A percentile compares a stretch with the other conserved stretches of the same genome.
phyloP scores from a whole-genome alignment of 108 stramenopile genomes.

The Parietichytrium sp. region DNA sequence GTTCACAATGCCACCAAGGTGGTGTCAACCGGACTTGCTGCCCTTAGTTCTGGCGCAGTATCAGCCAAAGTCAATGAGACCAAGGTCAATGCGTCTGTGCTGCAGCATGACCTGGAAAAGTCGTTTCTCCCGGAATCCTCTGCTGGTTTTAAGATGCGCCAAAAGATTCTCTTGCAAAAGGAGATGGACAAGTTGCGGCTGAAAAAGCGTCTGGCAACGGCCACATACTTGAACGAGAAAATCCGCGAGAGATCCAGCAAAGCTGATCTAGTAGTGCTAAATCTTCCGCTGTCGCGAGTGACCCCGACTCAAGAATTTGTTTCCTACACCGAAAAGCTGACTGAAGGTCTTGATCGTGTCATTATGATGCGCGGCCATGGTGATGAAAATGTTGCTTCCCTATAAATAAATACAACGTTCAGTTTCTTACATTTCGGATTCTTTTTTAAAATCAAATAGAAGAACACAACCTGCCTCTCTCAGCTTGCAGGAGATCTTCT shows the following conservation, averaged over 20 bases:
- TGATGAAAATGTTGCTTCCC: conserved; percentile 50
- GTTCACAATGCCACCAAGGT: too few relatives aligned
- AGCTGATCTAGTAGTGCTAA: conserved; percentile 73
- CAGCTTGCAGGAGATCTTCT: too few relatives aligned
- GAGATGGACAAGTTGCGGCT: not conserved
- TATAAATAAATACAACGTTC: conserved; percentile 65
- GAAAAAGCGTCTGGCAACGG: conserved; percentile 38
- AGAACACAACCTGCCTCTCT: too few relatives aligned
- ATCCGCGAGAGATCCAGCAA: conserved; percentile 57
- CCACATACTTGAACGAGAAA: conserved; percentile 59
- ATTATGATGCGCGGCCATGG: conserved; percentile 72
- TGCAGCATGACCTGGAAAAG: conserved; percentile 8
- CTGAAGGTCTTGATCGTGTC: conserved; percentile 57
- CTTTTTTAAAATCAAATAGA: too few relatives aligned
- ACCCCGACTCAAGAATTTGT: conserved; percentile 58
- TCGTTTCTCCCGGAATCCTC: not conserved
- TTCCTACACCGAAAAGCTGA: conserved; percentile 60
- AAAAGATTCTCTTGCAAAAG: not conserved
- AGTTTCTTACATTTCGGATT: conserved; percentile 44
- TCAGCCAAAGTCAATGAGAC: too few relatives aligned
- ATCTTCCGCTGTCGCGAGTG: conserved; percentile 65
- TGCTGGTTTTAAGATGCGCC: not conserved
- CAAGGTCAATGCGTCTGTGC: not conserved
- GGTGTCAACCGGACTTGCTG: too few relatives aligned
- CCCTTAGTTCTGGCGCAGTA: too few relatives aligned